Evolutionary conservation across 129 eudicot genomes (phyloP).

Genomic region (Centaurea solstitialis): DNA sequence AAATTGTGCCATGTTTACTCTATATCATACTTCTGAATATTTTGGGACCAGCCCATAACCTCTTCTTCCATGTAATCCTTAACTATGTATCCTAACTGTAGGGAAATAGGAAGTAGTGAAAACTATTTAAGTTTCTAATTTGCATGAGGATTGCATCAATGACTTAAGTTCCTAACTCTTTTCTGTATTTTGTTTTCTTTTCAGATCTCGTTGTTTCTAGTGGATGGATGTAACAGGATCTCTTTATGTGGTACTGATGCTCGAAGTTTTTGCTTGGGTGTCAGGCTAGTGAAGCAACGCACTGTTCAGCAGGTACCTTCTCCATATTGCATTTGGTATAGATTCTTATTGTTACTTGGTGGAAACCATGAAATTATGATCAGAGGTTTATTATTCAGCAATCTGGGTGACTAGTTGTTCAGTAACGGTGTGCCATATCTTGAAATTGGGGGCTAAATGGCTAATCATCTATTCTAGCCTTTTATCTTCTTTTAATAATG

Average conservation of each 20-base stretch:
- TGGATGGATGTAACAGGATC: conserved; percentile 43
- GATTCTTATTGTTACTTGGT: neutral
- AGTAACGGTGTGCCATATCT: neutral
- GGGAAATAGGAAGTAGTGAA: neutral
- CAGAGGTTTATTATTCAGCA: neutral
- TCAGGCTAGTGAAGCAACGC: conserved; percentile 49
- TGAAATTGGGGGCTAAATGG: neutral
- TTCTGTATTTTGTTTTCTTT: conserved; percentile 4
- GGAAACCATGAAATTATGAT: neutral
- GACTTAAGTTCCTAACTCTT: neutral
- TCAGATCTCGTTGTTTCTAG: conserved; percentile 37
- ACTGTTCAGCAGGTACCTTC: conserved; percentile 45
- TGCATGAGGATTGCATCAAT: neutral
- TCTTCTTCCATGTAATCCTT: neutral
- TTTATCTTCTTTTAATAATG: neutral
- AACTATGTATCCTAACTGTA: neutral
- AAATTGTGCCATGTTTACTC: neutral
- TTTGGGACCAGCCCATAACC: neutral
- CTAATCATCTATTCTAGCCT: neutral
- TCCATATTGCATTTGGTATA: neutral
- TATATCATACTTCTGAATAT: neutral
- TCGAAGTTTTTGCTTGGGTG: conserved; percentile 52
- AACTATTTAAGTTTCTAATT: neutral
- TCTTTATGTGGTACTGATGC: conserved; percentile 43
- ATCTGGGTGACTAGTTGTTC: neutral